These are phyloP conservation scores for Sextonia rubra DNA, from an alignment of 164 flowering plant genomes.

Conservation along the genomic window DNA sequence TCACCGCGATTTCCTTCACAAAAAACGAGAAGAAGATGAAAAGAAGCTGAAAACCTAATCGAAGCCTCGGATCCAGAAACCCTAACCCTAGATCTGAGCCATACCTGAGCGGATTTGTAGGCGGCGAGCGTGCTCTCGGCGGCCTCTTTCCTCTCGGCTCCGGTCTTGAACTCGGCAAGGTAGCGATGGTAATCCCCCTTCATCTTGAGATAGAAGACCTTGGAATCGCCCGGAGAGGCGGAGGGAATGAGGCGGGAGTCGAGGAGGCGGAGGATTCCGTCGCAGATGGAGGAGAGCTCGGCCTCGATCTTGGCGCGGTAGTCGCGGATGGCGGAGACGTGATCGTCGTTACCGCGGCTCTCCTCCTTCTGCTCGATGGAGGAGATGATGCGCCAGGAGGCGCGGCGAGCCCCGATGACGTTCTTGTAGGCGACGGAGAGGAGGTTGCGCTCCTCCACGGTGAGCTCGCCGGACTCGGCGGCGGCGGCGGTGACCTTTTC, in stretches of 20 bases:
- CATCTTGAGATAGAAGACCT: conserved; percentile 80
- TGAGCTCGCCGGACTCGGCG: conserved; percentile 54
- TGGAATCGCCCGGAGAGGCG: conserved; percentile 58
- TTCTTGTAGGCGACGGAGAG: conserved; percentile 79
- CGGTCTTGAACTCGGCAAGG: conserved; percentile 78
- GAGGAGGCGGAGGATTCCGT: conserved; percentile 59
- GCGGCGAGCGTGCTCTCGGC: conserved; percentile 76
- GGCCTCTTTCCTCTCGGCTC: conserved; percentile 70
- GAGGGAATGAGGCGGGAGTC: conserved; percentile 55
- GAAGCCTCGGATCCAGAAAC: no score
- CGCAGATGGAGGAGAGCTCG: conserved; percentile 68
- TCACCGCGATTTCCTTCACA: conserved; percentile 71
- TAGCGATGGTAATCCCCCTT: conserved; percentile 82
- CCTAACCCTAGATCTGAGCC: no score
- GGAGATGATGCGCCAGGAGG: conserved; percentile 73
- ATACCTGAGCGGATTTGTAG: conserved; percentile 75
- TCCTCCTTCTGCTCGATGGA: conserved; percentile 78
- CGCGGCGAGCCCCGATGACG: conserved; percentile 74
- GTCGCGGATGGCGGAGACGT: conserved; percentile 53
- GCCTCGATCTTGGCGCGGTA: conserved; percentile 75
- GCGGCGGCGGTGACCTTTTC: conserved; percentile 49
- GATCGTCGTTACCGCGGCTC: conserved; percentile 71
- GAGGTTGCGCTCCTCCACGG: conserved; percentile 67
- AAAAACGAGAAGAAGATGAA: no score
- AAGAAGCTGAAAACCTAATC: no score